Evolutionary conservation across 2,329 filamentous ascomycete species (phyloP), one percentile per base, ranked within the genome.

Genomic region (Zymoseptoria pseudotritici): DNA sequence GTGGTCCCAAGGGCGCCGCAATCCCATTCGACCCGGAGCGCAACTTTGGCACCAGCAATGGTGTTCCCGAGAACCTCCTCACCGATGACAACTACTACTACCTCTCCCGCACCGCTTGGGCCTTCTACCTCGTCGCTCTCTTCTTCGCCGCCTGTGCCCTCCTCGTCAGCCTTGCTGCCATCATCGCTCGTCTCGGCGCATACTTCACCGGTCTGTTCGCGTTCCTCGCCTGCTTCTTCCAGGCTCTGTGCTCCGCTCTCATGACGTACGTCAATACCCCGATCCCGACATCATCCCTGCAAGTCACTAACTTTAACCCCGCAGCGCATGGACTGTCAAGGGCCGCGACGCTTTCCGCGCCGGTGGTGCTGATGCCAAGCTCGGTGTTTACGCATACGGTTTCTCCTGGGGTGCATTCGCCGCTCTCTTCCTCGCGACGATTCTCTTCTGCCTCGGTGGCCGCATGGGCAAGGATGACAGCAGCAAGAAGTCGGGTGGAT

Each of bases 81-180:
- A 80, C 79, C 60, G 80, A 87, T 46, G 76, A 78, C 9, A 80
- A 85, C 66, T 96, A 86, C 80, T 97, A 83, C 78, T 90, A 91
- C 76, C 82, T 94, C 72, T 95, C 91, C 78, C 85, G 93, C 50
- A 96, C 97, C 79, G 88, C 90, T 74, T 97, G 93, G 83, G 90
- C 92, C 46, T 94, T 96, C 76, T 89, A 89, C 78, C 79, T 97
- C 59, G 87, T 97, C 66, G 85, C 86, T 19, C 83, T 97, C 46
- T 86, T 96, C 80, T 94, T 96, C 74, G 83, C 84, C 63, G 80
- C 83, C 54, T 58, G 85, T 24, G 84, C 87, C 63, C 85, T 92
- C 71, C 82, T 91, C 74, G 76, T 81, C 10, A 83, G 86, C 64
- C 80, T 91, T 63, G 75, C 91, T 17, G 87, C 88, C 17, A 85